Evolutionary conservation across 176 grass and related monocot species (phyloP), one percentile per base, ranked within the genome.

Genomic region (Chloris gayana): DNA sequence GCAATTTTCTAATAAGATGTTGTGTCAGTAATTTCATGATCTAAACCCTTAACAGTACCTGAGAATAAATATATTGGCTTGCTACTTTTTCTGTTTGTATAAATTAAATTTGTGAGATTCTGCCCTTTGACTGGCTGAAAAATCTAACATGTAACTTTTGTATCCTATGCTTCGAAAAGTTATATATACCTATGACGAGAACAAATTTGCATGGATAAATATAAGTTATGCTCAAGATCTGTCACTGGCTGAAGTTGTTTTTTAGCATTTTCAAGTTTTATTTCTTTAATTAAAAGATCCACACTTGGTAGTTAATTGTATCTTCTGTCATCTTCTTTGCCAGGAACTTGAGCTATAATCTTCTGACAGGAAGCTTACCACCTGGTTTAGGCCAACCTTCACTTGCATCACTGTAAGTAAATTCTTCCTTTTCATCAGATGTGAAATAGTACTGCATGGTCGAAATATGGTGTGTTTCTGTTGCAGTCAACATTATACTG

Each of bases 291-390:
- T 70, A 42, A 47, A 51, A 64, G 25, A 49, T 71, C 30, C 51
- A 32, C 38, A 4, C 42, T 57, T 57, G 54, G 44, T 39, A 50
- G 33, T 67, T 81, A 68, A 72, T 67, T 3, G 30, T 76, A 60
- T 57, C 13, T 67, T 91, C 9, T 85, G 21, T 14, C 9, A 54
- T 91, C 18, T 85, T 14, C 27, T 76, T 86, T 14, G 6, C 54
- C 82, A 99, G 97, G 92, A 99, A 99, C 72, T 93, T 99, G 56
- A 99, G 97, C 83, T 96, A 87, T 83, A 99, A 99, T 87, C 91
- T 88, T 67, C 80, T 99, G 82, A 88, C 81, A 68, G 97, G 97
- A 93, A 82, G 56, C 72, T 88, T 99, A 61, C 91, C 97, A 19
- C 78, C 82, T 37, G 97, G 93, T 64, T 85, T 99, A 82, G 97